A percentile compares a stretch with the other conserved stretches of the same genome.
Evolutionary conservation across 2,329 filamentous ascomycete genomes (phyloP).

Genomic region (Xylaria sp.): DNA sequence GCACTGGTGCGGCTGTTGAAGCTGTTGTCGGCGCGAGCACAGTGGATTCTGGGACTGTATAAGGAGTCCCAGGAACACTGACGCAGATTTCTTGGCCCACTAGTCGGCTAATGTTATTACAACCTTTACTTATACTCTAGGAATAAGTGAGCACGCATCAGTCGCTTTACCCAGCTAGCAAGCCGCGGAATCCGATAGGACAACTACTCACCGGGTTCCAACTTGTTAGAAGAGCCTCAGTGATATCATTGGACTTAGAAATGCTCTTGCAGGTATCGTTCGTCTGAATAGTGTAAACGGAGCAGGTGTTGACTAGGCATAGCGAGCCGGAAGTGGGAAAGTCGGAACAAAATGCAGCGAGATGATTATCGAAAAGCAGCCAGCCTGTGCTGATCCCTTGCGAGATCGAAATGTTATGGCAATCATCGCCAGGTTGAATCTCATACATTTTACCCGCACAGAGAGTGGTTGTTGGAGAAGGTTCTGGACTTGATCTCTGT

Average conservation of each 20-base stretch:
- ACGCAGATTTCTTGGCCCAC: too few species aligned
- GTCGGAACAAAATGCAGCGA: not conserved
- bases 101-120: too few species aligned
- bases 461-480: not conserved
- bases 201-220: constrained; percentile 21
- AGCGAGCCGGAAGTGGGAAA: constrained; percentile 1
- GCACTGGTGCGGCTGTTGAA: not conserved
- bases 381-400: constrained; percentile 7
- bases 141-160: too few species aligned
- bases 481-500: too few species aligned
- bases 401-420: not conserved
- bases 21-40: too few species aligned
- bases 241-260: not conserved
- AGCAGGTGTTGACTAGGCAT: constrained; percentile 4
- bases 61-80: too few species aligned
- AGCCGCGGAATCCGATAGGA: too few species aligned
- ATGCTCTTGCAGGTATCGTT: constrained; percentile 17
- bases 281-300: not conserved
- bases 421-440: constrained; percentile 5
- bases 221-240: not conserved
- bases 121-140: too few species aligned
- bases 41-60: too few species aligned
- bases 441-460: constrained; percentile 6
- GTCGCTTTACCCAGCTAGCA: too few species aligned
- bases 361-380: constrained; percentile 10